Percentiles rank a stretch among this genome's conserved stretches.
Conservation (phyloP, 352 stramenopile genomes). For the Globisporangium takayamanum region DNA sequence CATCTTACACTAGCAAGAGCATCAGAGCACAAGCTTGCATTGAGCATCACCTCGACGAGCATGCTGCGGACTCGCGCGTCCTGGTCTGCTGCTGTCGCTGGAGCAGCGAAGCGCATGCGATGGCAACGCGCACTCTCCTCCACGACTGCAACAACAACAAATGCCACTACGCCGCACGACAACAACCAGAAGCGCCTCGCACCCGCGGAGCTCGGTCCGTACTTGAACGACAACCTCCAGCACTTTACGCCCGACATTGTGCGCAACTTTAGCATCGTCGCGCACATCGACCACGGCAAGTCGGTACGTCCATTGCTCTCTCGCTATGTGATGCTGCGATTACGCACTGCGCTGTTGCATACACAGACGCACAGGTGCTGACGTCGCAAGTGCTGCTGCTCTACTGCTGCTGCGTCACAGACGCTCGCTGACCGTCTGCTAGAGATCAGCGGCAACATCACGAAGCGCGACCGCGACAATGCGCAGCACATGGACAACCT, state of each 20-base stretch:
- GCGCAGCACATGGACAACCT: constrained; percentile 91
- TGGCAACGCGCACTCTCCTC: background rate
- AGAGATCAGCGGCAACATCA: constrained; percentile 88
- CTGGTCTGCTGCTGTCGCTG: too few relatives aligned
- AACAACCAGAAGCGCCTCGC: constrained; percentile 24
- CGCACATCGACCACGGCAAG: constrained; percentile 91
- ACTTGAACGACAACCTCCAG: constrained; percentile 51
- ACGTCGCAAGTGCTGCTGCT: too few relatives aligned
- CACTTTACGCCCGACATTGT: constrained; percentile 69
- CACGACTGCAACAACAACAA: background rate
- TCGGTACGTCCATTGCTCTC: constrained; percentile 39
- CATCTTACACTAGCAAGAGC: too few relatives aligned
- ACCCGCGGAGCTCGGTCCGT: constrained; percentile 50
- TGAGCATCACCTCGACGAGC: too few relatives aligned
- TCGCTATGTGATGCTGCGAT: background rate
- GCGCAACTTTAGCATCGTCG: constrained; percentile 89
- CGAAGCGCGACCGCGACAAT: constrained; percentile 71
- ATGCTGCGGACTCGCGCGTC: too few relatives aligned
- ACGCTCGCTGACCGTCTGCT: constrained; percentile 89
- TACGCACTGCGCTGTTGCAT: background rate
- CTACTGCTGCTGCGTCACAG: constrained; percentile 18
- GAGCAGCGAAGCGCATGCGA: too few relatives aligned
- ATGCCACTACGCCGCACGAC: constrained; percentile 3
- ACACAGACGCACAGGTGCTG: too few relatives aligned
- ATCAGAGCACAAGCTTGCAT: too few relatives aligned